Percentiles rank a stretch among this genome's conserved stretches.
Conservation (phyloP, 306 rosid species). For the Cucumis hystrix region DNA sequence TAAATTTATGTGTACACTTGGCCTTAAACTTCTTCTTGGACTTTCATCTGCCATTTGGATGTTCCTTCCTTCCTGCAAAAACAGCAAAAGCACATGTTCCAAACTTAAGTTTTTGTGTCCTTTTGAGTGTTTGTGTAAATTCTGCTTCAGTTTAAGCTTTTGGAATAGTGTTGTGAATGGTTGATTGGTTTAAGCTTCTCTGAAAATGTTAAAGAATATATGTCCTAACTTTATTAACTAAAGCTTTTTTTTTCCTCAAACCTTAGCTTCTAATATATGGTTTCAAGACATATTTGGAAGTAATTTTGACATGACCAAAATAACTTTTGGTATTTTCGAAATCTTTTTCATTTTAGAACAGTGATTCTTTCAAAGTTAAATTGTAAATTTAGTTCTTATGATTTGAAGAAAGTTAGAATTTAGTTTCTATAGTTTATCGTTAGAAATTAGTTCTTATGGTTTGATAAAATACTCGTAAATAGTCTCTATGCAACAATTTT, state of each 20-base stretch:
- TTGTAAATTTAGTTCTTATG: no score
- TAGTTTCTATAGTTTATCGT: no score
- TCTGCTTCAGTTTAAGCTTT: neutral
- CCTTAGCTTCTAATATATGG: no score
- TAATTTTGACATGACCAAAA: neutral
- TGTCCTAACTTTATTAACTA: neutral
- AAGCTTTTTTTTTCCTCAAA: neutral
- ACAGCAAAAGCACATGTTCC: neutral
- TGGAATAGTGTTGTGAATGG: neutral
- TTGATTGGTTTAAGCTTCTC: no score
- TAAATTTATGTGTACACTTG: constrained; percentile 13
- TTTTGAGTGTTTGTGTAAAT: neutral
- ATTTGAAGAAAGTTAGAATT: no score
- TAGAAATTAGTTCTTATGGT: no score
- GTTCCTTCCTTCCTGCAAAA: constrained; percentile 45
- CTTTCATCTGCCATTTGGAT: constrained; percentile 26
- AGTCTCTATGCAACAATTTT: no score
- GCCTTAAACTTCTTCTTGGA: neutral
- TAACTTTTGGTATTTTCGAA: no score
- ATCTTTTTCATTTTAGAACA: neutral
- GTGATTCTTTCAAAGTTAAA: no score
- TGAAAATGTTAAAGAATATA: neutral
- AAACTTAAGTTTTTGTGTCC: neutral
- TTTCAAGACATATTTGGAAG: neutral
- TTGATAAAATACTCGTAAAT: no score